These are phyloP conservation scores for Pichia terricola DNA, from an alignment of 1,139 yeast genomes.

Conservation along the genomic window DNA sequence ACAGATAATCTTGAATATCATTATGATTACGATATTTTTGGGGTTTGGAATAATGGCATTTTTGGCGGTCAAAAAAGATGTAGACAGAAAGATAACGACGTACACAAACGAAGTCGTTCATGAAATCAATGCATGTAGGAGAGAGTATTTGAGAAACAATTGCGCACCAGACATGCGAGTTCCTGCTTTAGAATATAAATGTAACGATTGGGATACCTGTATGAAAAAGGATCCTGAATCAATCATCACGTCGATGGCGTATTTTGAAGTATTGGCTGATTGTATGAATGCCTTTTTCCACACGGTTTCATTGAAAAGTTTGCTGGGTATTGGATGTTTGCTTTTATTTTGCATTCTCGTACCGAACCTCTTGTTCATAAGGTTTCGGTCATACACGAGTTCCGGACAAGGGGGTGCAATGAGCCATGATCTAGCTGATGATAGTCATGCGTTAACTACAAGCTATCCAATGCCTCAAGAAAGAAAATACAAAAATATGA, in stretches of 20 bases:
- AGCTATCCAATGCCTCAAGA: not conserved
- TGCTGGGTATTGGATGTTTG: conserved; percentile 15
- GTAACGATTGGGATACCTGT: conserved; percentile 72
- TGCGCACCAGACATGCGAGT: conserved; percentile 50
- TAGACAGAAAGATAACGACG: conserved; percentile 56
- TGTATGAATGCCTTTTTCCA: conserved; percentile 25
- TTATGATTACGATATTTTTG: conserved; percentile 42
- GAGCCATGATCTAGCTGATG: not conserved
- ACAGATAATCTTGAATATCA: conserved; percentile 58
- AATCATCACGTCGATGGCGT: conserved; percentile 35
- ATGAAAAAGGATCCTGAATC: conserved; percentile 78
- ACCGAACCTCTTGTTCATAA: conserved; percentile 21
- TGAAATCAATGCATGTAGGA: conserved; percentile 62
- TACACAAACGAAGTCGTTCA: conserved; percentile 51
- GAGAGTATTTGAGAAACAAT: conserved; percentile 62
- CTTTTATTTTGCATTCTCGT: conserved; percentile 16
- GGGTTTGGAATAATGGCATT: conserved; percentile 48
- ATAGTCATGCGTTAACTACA: not conserved
- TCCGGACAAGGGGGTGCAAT: conserved; percentile 4
- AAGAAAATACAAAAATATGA: not conserved
- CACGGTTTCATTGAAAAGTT: conserved; percentile 18
- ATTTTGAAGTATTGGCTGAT: conserved; percentile 25
- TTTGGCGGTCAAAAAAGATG: conserved; percentile 56
- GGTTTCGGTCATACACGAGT: conserved; percentile 16
- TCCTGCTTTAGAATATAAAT: conserved; percentile 68